Evolutionary conservation across 2,329 filamentous ascomycete species (phyloP).

Genomic region (Pseudogymnoascus sp.): DNA sequence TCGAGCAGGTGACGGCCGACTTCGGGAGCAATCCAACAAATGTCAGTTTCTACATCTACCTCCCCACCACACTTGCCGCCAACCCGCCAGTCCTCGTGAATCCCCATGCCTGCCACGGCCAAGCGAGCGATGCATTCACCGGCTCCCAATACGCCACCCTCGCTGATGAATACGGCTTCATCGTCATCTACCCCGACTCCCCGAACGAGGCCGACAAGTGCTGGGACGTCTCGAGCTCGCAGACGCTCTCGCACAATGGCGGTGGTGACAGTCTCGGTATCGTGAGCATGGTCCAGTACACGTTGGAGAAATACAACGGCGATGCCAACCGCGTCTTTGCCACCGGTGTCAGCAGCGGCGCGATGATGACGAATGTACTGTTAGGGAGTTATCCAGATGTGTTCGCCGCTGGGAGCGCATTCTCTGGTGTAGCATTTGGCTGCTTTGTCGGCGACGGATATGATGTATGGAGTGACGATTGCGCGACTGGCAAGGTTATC

Average conservation of each 20-base stretch:
- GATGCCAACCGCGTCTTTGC: constrained; percentile 46
- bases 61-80: constrained; percentile 36
- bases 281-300: constrained; percentile 52
- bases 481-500: constrained; percentile 35
- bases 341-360: constrained; percentile 42
- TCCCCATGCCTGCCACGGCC: constrained; percentile 48
- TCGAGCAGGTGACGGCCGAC: constrained; percentile 29
- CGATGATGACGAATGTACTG: constrained; percentile 47
- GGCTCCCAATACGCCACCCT: constrained; percentile 45
- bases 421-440: constrained; percentile 38
- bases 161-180: constrained; percentile 46
- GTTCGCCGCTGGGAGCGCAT: constrained; percentile 38
- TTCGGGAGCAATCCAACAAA: constrained; percentile 38
- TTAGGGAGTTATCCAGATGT: constrained; percentile 41
- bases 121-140: constrained; percentile 40
- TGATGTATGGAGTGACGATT: constrained; percentile 33
- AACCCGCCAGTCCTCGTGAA: constrained; percentile 44
- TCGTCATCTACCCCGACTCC: constrained; percentile 49
- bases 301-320: constrained; percentile 44
- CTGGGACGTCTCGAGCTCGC: constrained; percentile 47
- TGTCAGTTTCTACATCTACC: constrained; percentile 43
- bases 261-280: constrained; percentile 51
- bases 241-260: constrained; percentile 47
- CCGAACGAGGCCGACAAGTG: constrained; percentile 42
- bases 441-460: constrained; percentile 30